phyloP scores from a whole-genome alignment of 148 eudicot species.

The Salicornia ramosissima region DNA sequence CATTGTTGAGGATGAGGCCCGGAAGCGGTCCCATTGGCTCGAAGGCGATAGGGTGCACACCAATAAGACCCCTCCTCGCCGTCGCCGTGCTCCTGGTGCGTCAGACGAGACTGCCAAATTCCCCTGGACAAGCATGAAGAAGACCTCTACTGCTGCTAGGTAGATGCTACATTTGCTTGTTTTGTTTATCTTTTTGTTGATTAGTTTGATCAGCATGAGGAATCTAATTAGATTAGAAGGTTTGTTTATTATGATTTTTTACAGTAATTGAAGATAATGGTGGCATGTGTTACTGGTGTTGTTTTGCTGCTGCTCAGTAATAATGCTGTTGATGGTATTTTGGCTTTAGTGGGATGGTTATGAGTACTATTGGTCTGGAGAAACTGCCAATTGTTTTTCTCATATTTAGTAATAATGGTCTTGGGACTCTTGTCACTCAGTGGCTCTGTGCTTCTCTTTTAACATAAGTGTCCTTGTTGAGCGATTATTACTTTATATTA shows the following conservation, averaged over 20 bases:
- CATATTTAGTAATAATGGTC: background rate
- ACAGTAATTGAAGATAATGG: background rate
- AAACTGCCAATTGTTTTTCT: background rate
- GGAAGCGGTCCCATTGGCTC: slow-evolving; percentile 76
- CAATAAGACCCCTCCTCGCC: slow-evolving; percentile 12
- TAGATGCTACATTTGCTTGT: slow-evolving; percentile 23
- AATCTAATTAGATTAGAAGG: background rate
- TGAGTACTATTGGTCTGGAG: background rate
- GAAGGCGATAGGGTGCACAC: slow-evolving; percentile 31
- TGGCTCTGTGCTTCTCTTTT: background rate
- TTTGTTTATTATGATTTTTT: background rate
- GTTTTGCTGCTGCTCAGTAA: background rate
- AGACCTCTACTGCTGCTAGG: slow-evolving; percentile 35
- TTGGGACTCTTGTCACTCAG: no score
- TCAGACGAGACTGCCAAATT: slow-evolving; percentile 41
- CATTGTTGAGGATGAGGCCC: slow-evolving; percentile 51
- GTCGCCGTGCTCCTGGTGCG: slow-evolving; percentile 18
- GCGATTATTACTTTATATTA: background rate
- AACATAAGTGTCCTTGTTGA: background rate
- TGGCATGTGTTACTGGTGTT: background rate
- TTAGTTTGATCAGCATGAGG: background rate
- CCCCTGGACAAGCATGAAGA: slow-evolving; percentile 74
- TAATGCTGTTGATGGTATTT: background rate
- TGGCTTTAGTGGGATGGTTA: background rate
- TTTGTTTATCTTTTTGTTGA: background rate